These are phyloP conservation scores for Mortierella claussenii DNA, from an alignment of 192 early-diverging fungal species.

Conservation along the genomic window DNA sequence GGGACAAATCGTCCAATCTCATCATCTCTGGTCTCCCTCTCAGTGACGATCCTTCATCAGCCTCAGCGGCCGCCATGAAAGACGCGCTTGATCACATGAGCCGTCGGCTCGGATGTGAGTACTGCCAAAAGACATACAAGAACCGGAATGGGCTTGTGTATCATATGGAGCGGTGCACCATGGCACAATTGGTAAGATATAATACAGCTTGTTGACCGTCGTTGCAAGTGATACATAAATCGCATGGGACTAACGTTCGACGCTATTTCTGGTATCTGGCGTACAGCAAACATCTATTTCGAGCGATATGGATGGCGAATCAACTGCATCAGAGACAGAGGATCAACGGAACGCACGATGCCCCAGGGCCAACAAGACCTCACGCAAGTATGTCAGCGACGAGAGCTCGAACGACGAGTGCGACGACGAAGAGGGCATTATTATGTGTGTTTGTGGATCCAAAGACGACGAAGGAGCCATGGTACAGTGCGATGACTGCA, in stretches of 20 bases:
- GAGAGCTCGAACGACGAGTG: conserved; percentile 24
- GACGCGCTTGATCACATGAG: conserved; percentile 20
- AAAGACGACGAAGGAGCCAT: conserved; percentile 64
- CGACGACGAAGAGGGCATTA: conserved; percentile 44
- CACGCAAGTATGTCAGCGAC: neutral
- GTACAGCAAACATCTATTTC: conserved; percentile 44
- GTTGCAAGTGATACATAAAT: neutral
- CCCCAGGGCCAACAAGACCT: conserved; percentile 25
- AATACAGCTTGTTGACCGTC: neutral
- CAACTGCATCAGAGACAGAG: conserved; percentile 57
- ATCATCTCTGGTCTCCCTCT: conserved; percentile 11
- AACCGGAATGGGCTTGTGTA: conserved; percentile 68
- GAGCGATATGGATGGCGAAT: conserved; percentile 47
- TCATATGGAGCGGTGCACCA: conserved; percentile 65
- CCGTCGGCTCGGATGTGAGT: conserved; percentile 59
- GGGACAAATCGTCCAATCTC: conserved; percentile 26
- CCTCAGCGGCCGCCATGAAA: neutral
- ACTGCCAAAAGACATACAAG: conserved; percentile 72
- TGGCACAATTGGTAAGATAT: conserved; percentile 58
- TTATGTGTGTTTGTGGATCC: conserved; percentile 63
- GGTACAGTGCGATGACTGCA: conserved; percentile 81
- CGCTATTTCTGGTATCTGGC: neutral
- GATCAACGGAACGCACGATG: conserved; percentile 60
- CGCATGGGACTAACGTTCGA: neutral
- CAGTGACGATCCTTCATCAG: neutral